These are phyloP conservation scores for Aspergillus puulaauensis DNA, from an alignment of 2,329 filamentous ascomycete genomes.

Conservation along the genomic window DNA sequence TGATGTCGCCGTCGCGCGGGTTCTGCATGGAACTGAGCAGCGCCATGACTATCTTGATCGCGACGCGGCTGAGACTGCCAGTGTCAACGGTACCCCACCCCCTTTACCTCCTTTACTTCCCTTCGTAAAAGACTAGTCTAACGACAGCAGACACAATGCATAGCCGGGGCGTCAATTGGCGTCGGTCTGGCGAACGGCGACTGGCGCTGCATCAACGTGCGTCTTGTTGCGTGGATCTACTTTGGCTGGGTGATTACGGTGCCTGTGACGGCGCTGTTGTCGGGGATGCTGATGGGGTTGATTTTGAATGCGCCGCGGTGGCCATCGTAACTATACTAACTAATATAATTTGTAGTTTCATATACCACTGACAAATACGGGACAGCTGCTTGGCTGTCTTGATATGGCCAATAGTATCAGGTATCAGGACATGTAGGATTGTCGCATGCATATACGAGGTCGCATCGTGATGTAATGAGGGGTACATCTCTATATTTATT, in stretches of 20 bases:
- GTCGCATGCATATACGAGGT: no score
- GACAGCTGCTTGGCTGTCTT: no score
- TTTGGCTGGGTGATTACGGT: constrained; percentile 47
- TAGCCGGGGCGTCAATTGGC: constrained; percentile 37
- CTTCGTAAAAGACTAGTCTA: background rate
- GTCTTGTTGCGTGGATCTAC: constrained; percentile 44
- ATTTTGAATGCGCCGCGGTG: constrained; percentile 44
- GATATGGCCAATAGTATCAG: no score
- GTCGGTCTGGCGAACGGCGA: constrained; percentile 39
- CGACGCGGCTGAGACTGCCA: constrained; percentile 33
- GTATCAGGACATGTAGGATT: no score
- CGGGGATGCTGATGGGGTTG: constrained; percentile 42
- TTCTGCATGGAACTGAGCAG: constrained; percentile 41
- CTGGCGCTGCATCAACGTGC: constrained; percentile 45
- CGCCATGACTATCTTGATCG: constrained; percentile 40
- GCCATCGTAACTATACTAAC: background rate
- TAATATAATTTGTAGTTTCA: no score
- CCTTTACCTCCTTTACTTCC: no score
- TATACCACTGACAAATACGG: no score
- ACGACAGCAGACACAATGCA: constrained; percentile 29
- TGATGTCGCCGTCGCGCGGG: constrained; percentile 33
- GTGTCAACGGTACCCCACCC: constrained; percentile 27
- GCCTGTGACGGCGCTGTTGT: constrained; percentile 41
- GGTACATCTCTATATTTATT: no score
- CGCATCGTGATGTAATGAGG: no score